Base-by-base conservation (phyloP, 495 filamentous ascomycete species). In the Extremus antarcticus region DNA sequence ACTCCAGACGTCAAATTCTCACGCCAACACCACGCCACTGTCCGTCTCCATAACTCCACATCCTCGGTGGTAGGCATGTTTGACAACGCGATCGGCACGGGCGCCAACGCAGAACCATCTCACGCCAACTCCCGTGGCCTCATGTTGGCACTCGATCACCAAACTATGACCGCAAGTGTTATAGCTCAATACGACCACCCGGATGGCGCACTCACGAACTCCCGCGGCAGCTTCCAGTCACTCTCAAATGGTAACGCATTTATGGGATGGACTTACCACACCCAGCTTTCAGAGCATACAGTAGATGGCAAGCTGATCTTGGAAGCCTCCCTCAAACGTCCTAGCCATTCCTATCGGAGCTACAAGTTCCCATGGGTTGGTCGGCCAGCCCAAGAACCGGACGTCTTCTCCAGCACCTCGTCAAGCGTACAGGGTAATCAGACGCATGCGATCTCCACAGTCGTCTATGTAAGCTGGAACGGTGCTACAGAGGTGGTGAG, bases 191-290 rank as follows among this genome's bases (percentile, higher is more conserved):
- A 15, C 35, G 50, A 40, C 50, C 50, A 38, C 11, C 25, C 35
- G 16, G 10, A 23, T 10, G 50, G 35, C 35, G 15, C 25, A 4
- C 29, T 40, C 10, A 38, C 54, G 32, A 53, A 49, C 3, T 43
- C 55, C 25, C 55, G 59, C 2, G 55, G 53, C 22, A 49, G 53
- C 17, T 55, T 66, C 38, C 63, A 69, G 43, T 32, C 63, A 25
- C 56, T 67, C 10, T 57, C 56, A 1, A 60, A 63, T 43, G 53
- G 59, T 2, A 63, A 66, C 38, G 53, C 63, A 21, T 47, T 66
- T 16, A 48, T 69, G 10, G 66, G 61, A 29, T 66, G 51, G 23
- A 56, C 60, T 25, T 40, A 53, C 13, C 52, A 66, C 53, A 57
- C 63, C 29, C 39, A 47, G 3, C 53, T 54, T 21, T 58, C 57